Conservation (phyloP, 2,329 filamentous ascomycete genomes). For the Allantophomopsis lycopodina region DNA sequence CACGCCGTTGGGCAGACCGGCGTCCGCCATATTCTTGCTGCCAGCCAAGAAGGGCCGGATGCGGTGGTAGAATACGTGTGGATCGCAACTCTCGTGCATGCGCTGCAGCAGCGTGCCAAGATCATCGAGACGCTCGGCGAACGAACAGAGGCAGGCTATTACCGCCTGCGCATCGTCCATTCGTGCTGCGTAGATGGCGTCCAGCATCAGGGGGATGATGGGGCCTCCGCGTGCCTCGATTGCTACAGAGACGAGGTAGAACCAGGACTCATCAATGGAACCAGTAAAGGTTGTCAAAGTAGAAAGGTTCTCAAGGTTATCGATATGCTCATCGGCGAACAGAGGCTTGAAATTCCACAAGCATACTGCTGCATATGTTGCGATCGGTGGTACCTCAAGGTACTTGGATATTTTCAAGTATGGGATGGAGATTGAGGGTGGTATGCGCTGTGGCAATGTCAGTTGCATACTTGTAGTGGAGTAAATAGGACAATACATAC, state of each 20-base stretch:
- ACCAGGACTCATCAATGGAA: conserved; percentile 95
- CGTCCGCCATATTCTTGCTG: conserved; percentile 95
- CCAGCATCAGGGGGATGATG: conserved; percentile 77
- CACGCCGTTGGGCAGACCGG: conserved; percentile 76
- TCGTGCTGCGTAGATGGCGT: conserved; percentile 70
- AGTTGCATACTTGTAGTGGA: conserved; percentile 1
- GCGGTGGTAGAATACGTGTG: conserved; percentile 86
- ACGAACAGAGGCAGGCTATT: conserved; percentile 60
- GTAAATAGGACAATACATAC: conserved; percentile 19
- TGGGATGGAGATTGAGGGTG: conserved; percentile 70
- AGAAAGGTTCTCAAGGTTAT: conserved; percentile 75
- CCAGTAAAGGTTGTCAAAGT: conserved; percentile 87
- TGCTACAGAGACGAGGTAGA: conserved; percentile 88
- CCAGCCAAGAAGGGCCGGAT: conserved; percentile 94
- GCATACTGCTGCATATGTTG: conserved; percentile 82
- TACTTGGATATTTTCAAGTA: conserved; percentile 63
- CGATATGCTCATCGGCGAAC: conserved; percentile 69
- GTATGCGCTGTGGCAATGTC: conserved; percentile 35
- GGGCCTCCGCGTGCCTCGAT: conserved; percentile 88
- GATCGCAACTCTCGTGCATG: conserved; percentile 94
- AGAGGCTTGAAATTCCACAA: conserved; percentile 97
- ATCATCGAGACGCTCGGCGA: conserved; percentile 82
- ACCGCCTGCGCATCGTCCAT: conserved; percentile 57
- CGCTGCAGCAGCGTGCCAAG: conserved; percentile 64
- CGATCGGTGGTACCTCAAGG: conserved; percentile 81